These are phyloP conservation scores for Entomortierella beljakovae DNA, from an alignment of 192 early-diverging fungal species.

Conservation along the genomic window DNA sequence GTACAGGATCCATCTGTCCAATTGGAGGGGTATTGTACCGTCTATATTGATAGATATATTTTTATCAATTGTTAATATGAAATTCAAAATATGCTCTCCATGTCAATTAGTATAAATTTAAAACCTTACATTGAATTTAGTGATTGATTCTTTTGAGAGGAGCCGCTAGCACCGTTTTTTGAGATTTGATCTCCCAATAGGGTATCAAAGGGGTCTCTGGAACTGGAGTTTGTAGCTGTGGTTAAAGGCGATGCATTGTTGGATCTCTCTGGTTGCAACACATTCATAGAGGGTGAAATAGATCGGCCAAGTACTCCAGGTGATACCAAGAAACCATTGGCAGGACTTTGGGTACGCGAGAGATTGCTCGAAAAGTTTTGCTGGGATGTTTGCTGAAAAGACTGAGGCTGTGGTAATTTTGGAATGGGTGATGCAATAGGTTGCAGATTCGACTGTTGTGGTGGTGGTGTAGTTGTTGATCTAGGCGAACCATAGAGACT, in stretches of 20 bases:
- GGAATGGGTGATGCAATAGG: conserved; percentile 26
- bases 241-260: conserved; percentile 26
- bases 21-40: conserved; percentile 45
- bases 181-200: conserved; percentile 43
- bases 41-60: conserved; percentile 1
- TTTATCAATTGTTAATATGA: not conserved
- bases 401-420: conserved; percentile 16
- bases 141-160: conserved; percentile 41
- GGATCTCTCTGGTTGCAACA: conserved; percentile 36
- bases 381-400: conserved; percentile 1
- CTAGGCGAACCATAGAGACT: conserved; percentile 3
- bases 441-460: conserved; percentile 1
- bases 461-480: not conserved
- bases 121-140: conserved; percentile 37
- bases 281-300: conserved; percentile 33
- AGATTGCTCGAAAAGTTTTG: conserved; percentile 2
- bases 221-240: not conserved
- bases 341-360: conserved; percentile 25
- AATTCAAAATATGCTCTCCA: too few relatives aligned
- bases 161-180: conserved; percentile 14
- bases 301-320: conserved; percentile 39
- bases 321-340: conserved; percentile 18
- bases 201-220: conserved; percentile 34
- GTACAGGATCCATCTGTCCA: conserved; percentile 10
- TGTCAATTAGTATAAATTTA: not conserved